Percentiles rank a stretch among this genome's conserved stretches.
These are phyloP conservation scores for Trichoderma pleuroti DNA, from an alignment of 2,329 filamentous ascomycete genomes.

Conservation along the genomic window DNA sequence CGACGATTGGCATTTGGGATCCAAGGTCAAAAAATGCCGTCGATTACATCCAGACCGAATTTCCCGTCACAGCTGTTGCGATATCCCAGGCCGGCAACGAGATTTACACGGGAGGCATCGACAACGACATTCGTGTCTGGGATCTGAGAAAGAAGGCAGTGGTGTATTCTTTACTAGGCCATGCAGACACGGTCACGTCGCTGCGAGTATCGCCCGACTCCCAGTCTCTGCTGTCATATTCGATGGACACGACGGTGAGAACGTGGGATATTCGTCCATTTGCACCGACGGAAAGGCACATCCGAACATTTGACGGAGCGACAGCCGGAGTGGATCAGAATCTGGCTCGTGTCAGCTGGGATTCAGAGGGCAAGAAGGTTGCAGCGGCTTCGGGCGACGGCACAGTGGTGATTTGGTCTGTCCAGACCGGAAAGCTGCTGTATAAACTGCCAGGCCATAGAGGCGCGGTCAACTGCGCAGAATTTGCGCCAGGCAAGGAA, in stretches of 20 bases:
- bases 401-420: constrained; percentile 88
- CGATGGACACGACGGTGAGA: constrained; percentile 88
- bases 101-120: constrained; percentile 89
- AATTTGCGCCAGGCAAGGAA: constrained; percentile 80
- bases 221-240: constrained; percentile 84
- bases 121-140: constrained; percentile 97
- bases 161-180: constrained; percentile 82
- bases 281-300: constrained; percentile 78
- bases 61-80: constrained; percentile 86
- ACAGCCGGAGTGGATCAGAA: constrained; percentile 87
- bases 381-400: constrained; percentile 87
- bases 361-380: constrained; percentile 78
- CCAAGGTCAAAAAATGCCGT: constrained; percentile 83
- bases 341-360: constrained; percentile 85
- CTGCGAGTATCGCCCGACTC: constrained; percentile 89
- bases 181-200: constrained; percentile 88
- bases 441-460: constrained; percentile 96
- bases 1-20: constrained; percentile 93
- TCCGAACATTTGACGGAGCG: constrained; percentile 90
- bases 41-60: constrained; percentile 85
- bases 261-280: constrained; percentile 98
- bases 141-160: constrained; percentile 88
- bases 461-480: constrained; percentile 90
- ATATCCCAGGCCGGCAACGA: constrained; percentile 94
- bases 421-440: constrained; percentile 79